Evolutionary conservation across 768 basidiomycete genomes (phyloP).

Genomic region (Punctularia strigosozonata): DNA sequence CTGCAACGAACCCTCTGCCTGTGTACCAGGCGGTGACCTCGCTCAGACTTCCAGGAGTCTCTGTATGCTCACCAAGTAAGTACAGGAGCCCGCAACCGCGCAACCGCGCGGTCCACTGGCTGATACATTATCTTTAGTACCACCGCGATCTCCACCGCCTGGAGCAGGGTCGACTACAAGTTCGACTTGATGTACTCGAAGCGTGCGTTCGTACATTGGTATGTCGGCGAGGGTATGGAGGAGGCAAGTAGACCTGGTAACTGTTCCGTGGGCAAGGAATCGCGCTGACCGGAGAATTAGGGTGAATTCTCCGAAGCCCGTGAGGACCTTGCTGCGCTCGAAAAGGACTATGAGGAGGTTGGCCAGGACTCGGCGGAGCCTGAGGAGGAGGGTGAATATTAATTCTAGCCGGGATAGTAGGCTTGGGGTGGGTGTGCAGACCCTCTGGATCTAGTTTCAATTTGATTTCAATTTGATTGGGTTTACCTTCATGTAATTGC

Average conservation of each 20-base stretch:
- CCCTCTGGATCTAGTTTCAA: no score
- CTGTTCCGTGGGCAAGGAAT: no score
- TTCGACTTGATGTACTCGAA: constrained; percentile 98
- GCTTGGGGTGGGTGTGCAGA: no score
- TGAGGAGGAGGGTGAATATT: constrained; percentile 58
- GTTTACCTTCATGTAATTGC: no score
- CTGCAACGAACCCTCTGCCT: constrained; percentile 91
- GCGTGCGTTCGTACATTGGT: constrained; percentile 88
- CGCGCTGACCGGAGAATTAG: no score
- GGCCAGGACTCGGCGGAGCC: constrained; percentile 65
- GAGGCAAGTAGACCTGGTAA: constrained; percentile 38
- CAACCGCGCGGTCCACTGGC: constrained; percentile 1
- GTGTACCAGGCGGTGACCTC: constrained; percentile 89
- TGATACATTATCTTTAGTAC: constrained; percentile 45
- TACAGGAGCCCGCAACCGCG: background rate
- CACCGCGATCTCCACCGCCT: constrained; percentile 88
- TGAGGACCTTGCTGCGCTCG: constrained; percentile 94
- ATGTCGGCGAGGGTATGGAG: constrained; percentile 99
- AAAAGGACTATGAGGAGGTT: constrained; percentile 92
- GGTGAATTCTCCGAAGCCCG: constrained; percentile 98
- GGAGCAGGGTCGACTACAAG: constrained; percentile 86
- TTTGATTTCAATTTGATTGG: no score
- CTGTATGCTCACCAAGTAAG: constrained; percentile 92
- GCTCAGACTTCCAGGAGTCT: constrained; percentile 89
- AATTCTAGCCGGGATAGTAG: no score